Percentiles rank a stretch among this genome's conserved stretches.
Conservation (phyloP, 176 grass and related monocot species). For the Zea mays region DNA sequence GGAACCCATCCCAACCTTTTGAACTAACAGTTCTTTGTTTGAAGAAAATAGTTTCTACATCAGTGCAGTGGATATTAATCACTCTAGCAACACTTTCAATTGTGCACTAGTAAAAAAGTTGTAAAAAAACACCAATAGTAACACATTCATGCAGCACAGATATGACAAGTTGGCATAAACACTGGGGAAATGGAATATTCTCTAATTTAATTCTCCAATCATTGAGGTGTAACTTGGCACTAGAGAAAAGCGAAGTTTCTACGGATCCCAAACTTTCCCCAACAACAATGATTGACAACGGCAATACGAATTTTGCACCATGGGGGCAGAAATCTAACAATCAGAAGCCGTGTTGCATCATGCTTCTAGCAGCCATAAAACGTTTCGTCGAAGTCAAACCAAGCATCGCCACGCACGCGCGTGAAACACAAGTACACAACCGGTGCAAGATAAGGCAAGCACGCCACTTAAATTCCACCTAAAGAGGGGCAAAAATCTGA, state of each 20-base stretch:
- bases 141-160: background rate
- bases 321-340: background rate
- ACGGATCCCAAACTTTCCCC: constrained; percentile 22
- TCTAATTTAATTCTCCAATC: constrained; percentile 1
- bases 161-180: background rate
- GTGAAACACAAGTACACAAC: too few species aligned
- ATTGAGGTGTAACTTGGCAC: background rate
- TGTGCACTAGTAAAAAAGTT: background rate
- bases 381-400: background rate
- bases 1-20: background rate
- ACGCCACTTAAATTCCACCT: background rate
- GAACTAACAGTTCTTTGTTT: background rate
- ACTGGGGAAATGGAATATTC: background rate
- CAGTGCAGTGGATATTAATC: background rate
- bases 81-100: background rate
- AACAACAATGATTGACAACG: background rate
- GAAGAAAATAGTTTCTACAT: background rate
- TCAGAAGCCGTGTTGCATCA: background rate
- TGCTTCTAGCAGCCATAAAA: background rate
- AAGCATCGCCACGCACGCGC: background rate
- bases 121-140: background rate
- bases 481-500: background rate
- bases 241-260: background rate
- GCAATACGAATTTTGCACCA: background rate
- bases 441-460: background rate